Conservation (phyloP, 352 stramenopile species). For the Phytophthora melonis region DNA sequence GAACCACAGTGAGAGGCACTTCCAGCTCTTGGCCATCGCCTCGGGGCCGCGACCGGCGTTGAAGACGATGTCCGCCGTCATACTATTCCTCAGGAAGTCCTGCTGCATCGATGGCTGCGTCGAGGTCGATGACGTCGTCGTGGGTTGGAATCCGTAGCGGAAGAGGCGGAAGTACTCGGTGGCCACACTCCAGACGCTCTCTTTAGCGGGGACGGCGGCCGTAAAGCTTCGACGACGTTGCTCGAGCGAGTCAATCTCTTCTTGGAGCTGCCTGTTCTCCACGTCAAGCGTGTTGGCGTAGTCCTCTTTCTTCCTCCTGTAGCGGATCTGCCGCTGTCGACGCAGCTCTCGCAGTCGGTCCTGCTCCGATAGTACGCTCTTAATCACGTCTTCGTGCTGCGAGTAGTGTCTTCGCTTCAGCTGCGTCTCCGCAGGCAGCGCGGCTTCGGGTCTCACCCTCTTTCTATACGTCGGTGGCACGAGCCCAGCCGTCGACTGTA, state of each 20-base stretch:
- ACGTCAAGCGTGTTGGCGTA: not conserved
- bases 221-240: not conserved
- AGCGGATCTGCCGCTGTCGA: not conserved
- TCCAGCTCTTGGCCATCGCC: not conserved
- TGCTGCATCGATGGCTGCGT: not conserved
- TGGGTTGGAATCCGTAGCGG: conserved; percentile 6
- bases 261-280: not conserved
- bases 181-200: conserved; percentile 20
- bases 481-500: not conserved
- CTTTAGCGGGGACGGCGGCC: not conserved
- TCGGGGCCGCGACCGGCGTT: not conserved
- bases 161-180: conserved; percentile 23
- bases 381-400: not conserved
- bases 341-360: not conserved
- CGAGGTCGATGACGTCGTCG: not conserved
- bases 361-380: not conserved
- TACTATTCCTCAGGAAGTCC: not conserved
- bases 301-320: conserved; percentile 7
- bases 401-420: not conserved
- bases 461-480: not conserved
- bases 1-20: not conserved
- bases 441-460: not conserved
- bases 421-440: not conserved
- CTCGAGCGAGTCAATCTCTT: conserved; percentile 7
- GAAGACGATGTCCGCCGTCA: not conserved